Percentiles rank a stretch among this genome's conserved stretches.
phyloP scores from a whole-genome alignment of 2,329 filamentous ascomycete genomes.

The Myriosclerotinia scirpicola region DNA sequence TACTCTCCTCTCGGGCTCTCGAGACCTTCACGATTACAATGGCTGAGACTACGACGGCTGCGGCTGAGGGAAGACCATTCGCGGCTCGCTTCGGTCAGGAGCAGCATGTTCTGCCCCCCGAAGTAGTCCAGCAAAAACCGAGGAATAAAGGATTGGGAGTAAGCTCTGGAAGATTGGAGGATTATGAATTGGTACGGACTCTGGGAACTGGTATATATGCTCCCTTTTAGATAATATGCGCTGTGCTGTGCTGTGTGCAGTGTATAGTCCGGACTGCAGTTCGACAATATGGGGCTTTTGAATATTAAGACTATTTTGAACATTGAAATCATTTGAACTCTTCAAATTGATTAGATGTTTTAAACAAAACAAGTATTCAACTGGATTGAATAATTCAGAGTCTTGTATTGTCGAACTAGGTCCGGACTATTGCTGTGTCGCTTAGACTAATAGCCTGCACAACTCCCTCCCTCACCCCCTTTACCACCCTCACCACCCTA shows the following conservation, averaged over 20 bases:
- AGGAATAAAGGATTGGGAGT: slow-evolving; percentile 36
- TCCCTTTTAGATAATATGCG: background rate
- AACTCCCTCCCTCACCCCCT: too few relatives aligned
- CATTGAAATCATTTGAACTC: too few relatives aligned
- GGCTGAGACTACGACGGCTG: slow-evolving; percentile 15
- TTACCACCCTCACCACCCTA: too few relatives aligned
- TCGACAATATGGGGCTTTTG: too few relatives aligned
- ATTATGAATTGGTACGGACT: slow-evolving; percentile 74
- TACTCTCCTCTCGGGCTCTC: background rate
- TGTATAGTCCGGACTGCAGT: too few relatives aligned
- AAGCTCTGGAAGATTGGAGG: slow-evolving; percentile 45
- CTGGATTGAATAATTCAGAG: too few relatives aligned
- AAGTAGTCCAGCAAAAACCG: slow-evolving; percentile 34
- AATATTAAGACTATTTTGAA: too few relatives aligned
- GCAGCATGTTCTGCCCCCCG: slow-evolving; percentile 30
- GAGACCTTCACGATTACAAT: slow-evolving; percentile 5
- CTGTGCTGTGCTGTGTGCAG: slow-evolving; percentile 9
- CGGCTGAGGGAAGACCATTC: slow-evolving; percentile 35
- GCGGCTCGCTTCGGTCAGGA: slow-evolving; percentile 33
- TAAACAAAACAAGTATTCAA: too few relatives aligned
- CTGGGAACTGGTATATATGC: slow-evolving; percentile 64
- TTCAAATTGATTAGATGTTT: too few relatives aligned
- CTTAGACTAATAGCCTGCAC: too few relatives aligned
- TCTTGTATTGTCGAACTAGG: too few relatives aligned
- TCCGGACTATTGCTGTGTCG: too few relatives aligned